A percentile compares a stretch with the other conserved stretches of the same genome.
phyloP scores from a whole-genome alignment of 148 eudicot species.

The Diospyros kaki region DNA sequence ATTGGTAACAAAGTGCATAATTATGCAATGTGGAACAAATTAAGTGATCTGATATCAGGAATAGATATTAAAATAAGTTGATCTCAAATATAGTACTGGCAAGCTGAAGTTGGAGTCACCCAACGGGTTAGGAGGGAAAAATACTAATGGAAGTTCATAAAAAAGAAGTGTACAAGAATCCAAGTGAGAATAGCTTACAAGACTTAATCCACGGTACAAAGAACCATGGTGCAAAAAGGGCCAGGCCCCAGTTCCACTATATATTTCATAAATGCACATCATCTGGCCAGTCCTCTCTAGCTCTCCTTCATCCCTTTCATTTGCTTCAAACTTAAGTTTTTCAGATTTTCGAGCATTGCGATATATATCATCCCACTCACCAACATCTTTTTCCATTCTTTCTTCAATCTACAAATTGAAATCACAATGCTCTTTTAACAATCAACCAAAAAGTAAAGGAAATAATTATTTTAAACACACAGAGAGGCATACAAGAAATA shows the following conservation, averaged over 20 bases:
- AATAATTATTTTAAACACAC: neutral
- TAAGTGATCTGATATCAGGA: neutral
- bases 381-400: conserved; percentile 83
- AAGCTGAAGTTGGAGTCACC: neutral
- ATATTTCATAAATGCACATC: conserved; percentile 87
- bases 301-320: conserved; percentile 98
- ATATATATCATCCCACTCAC: conserved; percentile 87
- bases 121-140: too few species aligned
- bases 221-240: conserved; percentile 95
- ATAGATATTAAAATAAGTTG: neutral
- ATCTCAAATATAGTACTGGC: neutral
- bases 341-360: conserved; percentile 88
- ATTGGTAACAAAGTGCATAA: neutral
- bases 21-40: neutral
- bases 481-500: neutral
- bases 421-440: neutral
- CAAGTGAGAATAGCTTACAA: conserved; percentile 49
- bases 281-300: conserved; percentile 88
- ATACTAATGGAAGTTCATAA: neutral
- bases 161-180: neutral
- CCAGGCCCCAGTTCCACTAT: conserved; percentile 90
- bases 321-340: conserved; percentile 70
- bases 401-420: conserved; percentile 59
- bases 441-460: conserved; percentile 4
- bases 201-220: conserved; percentile 94